These are phyloP conservation scores for Globisporangium spinosum DNA, from an alignment of 352 stramenopile species.

Conservation along the genomic window DNA sequence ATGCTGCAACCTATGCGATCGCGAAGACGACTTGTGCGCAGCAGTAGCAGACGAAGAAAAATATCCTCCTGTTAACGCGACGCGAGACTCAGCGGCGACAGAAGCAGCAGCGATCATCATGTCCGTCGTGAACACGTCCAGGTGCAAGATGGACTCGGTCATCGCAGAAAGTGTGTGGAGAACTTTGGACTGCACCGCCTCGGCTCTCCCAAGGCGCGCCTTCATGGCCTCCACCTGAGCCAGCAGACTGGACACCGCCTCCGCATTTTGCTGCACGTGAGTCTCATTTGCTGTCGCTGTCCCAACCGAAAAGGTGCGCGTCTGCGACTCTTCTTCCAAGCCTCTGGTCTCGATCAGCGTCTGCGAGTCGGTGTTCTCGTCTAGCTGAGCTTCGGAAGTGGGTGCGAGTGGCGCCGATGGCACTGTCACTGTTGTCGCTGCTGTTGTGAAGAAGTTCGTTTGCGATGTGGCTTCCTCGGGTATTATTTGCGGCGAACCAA, in stretches of 20 bases:
- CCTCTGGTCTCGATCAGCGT: not conserved
- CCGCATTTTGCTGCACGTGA: not conserved
- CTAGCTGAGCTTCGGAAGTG: not conserved
- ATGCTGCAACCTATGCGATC: not conserved
- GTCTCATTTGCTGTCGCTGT: not conserved
- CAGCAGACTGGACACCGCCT: not conserved
- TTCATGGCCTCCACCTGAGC: slow-evolving; percentile 5
- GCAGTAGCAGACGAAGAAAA: not conserved
- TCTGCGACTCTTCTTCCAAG: not conserved
- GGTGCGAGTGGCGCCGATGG: not conserved
- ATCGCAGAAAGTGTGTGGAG: not conserved
- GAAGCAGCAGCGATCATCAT: not conserved
- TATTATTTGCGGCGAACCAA: not conserved
- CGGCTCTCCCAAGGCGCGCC: not conserved
- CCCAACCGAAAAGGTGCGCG: not conserved
- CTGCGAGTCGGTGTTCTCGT: not conserved
- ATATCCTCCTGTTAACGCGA: not conserved
- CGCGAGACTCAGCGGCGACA: not conserved
- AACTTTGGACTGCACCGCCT: not conserved
- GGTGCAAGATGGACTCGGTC: not conserved
- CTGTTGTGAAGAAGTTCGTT: not conserved
- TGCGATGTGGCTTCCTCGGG: not conserved
- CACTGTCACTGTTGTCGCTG: not conserved
- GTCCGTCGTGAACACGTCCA: slow-evolving; percentile 3
- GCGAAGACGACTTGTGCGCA: not conserved